phyloP scores from a whole-genome alignment of 805 yeast genomes.

The Saccharomyces kudriavzevii region DNA sequence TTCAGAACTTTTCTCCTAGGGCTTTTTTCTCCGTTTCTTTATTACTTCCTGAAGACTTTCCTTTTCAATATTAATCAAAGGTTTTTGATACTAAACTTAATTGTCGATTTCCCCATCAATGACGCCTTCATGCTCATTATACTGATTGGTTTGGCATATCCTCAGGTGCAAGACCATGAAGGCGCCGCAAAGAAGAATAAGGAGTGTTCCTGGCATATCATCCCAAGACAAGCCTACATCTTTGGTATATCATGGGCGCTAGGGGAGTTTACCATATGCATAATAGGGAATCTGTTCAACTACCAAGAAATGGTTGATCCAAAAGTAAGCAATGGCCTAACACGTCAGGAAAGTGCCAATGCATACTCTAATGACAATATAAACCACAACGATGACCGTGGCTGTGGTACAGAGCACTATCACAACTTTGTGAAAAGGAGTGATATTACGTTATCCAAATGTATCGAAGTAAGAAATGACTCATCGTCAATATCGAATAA shows the following conservation, averaged over 20 bases:
- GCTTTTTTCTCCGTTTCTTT: slow-evolving; percentile 29
- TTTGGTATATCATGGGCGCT: slow-evolving; percentile 34
- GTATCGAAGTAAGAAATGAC: slow-evolving; percentile 31
- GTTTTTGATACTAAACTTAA: slow-evolving; percentile 24
- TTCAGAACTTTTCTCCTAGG: slow-evolving; percentile 33
- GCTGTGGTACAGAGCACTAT: neutral
- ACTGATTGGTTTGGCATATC: slow-evolving; percentile 33
- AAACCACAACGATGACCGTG: neutral
- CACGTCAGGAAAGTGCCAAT: neutral
- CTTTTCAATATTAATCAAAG: slow-evolving; percentile 24
- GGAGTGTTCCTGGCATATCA: slow-evolving; percentile 31
- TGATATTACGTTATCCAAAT: slow-evolving; percentile 31
- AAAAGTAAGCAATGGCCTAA: neutral
- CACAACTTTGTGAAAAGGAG: slow-evolving; percentile 12
- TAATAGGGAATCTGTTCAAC: slow-evolving; percentile 18
- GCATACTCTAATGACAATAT: neutral
- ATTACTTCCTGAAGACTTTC: slow-evolving; percentile 26
- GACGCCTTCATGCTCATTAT: slow-evolving; percentile 33
- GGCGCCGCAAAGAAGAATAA: neutral
- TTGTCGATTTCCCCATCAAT: slow-evolving; percentile 28
- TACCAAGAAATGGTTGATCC: slow-evolving; percentile 18
- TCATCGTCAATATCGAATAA: slow-evolving; percentile 30
- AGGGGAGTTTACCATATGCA: slow-evolving; percentile 27
- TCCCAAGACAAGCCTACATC: slow-evolving; percentile 33
- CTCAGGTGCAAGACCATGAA: slow-evolving; percentile 30